Evolutionary conservation across 1,284 basidiomycete species (phyloP), one percentile per base, ranked within the genome.

Genomic region (Melampsora americana): DNA sequence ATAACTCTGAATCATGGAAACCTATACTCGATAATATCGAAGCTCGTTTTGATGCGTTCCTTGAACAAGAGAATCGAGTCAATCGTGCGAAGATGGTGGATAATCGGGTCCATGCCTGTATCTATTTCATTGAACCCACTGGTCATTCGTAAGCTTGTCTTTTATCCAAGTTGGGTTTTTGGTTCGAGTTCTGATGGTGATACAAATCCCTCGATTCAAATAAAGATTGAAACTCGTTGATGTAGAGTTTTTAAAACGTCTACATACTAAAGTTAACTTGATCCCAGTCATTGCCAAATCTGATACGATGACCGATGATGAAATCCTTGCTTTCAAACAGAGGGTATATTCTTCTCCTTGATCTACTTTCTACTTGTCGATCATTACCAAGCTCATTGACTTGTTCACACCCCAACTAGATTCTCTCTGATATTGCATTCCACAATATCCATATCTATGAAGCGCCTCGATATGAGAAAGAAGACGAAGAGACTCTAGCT

Each of bases 1-100:
- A 97, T 87, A 98, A 97, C 84, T 92, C 95, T 80, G 92, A 95
- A 81, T 93, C 93, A 84, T 98, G 95, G 95, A 95, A 92, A 84
- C 95, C 95, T 70, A 95, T 98, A 79, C 88, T 96, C 50, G 93
- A 96, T 84, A 93, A 95, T 86, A 97, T 98, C 79, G 95, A 97
- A 84, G 89, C 92, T 56, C 91, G 95, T 69, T 97, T 95, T 81
- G 95, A 97, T 83, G 91, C 92, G 14, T 98, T 94, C 84, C 86
- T 97, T 79, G 95, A 97, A 84, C 94, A 96, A 84, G 95, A 98
- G 86, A 97, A 96, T 86, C 90, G 94, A 78, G 93, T 97, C 80
- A 97, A 97, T 86, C 87, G 92, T 66, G 86, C 86, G 81, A 94
- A 94, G 84, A 87, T 93, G 79, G 87, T 89, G 69, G 91, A 93